Conservation (phyloP, 805 yeast genomes). For the Candida sanyiensis region DNA sequence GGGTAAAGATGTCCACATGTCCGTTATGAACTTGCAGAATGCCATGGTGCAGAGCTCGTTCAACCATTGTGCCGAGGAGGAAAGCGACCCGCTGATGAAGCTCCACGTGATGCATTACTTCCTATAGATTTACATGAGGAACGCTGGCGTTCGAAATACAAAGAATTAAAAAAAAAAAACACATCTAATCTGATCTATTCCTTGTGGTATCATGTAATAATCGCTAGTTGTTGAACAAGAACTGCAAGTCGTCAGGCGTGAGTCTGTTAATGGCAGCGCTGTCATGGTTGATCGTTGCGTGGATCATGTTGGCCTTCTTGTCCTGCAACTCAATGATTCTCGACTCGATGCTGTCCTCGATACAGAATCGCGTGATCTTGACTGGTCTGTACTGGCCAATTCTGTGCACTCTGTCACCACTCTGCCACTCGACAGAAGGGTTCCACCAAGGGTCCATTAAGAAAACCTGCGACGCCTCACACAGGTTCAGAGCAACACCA, state of each 20-base stretch:
- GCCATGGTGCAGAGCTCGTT: slow-evolving; percentile 17
- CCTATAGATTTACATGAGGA: not conserved
- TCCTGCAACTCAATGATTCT: slow-evolving; percentile 94
- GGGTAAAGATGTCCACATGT: slow-evolving; percentile 4
- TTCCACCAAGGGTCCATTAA: slow-evolving; percentile 99
- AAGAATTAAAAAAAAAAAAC: too few species aligned
- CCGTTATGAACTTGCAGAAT: slow-evolving; percentile 16
- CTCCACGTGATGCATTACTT: slow-evolving; percentile 16
- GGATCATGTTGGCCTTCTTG: slow-evolving; percentile 96
- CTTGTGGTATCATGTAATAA: too few species aligned
- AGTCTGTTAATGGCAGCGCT: slow-evolving; percentile 83
- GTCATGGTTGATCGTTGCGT: slow-evolving; percentile 92
- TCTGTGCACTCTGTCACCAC: slow-evolving; percentile 96
- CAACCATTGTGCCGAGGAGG: slow-evolving; percentile 2
- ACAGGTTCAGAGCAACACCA: slow-evolving; percentile 93
- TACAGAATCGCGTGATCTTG: slow-evolving; percentile 83
- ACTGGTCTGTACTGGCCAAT: slow-evolving; percentile 96
- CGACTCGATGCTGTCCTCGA: slow-evolving; percentile 95
- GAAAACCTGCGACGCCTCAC: slow-evolving; percentile 96
- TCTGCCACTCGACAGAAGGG: slow-evolving; percentile 97
- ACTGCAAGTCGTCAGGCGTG: slow-evolving; percentile 93
- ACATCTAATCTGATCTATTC: too few species aligned
- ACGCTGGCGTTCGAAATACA: not conserved
- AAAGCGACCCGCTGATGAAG: slow-evolving; percentile 11
- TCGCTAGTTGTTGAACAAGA: slow-evolving; percentile 86